These are phyloP conservation scores for Mycena alexandri DNA, from an alignment of 768 basidiomycete species.

Conservation along the genomic window DNA sequence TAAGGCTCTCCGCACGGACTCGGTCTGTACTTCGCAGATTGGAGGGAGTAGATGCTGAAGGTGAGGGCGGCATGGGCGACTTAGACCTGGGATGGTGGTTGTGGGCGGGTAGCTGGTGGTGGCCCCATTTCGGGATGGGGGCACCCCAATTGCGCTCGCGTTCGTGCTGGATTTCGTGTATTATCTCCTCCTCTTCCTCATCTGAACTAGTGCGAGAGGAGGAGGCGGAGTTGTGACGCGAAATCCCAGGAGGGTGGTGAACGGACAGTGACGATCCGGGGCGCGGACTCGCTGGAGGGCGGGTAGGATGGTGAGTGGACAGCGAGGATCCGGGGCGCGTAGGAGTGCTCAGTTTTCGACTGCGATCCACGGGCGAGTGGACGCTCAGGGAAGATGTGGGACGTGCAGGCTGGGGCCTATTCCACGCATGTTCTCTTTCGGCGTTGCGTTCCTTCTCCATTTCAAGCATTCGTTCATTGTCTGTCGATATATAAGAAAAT, in stretches of 20 bases:
- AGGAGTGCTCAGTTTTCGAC: slow-evolving; percentile 38
- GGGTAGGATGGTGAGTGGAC: slow-evolving; percentile 41
- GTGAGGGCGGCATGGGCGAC: slow-evolving; percentile 37
- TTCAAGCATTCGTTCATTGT: slow-evolving; percentile 58
- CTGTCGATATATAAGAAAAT: slow-evolving; percentile 45
- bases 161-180: slow-evolving; percentile 57
- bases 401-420: slow-evolving; percentile 58
- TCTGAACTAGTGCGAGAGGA: slow-evolving; percentile 57
- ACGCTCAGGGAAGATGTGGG: slow-evolving; percentile 49
- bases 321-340: not conserved
- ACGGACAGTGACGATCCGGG: slow-evolving; percentile 6
- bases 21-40: slow-evolving; percentile 32
- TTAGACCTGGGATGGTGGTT: slow-evolving; percentile 33
- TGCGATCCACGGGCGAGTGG: slow-evolving; percentile 50
- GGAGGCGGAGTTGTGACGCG: slow-evolving; percentile 50
- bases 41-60: slow-evolving; percentile 34
- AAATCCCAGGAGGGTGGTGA: slow-evolving; percentile 20
- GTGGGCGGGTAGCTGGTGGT: slow-evolving; percentile 32
- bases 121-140: slow-evolving; percentile 69
- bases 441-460: slow-evolving; percentile 57
- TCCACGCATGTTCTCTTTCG: slow-evolving; percentile 70
- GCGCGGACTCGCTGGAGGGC: not conserved
- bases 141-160: slow-evolving; percentile 81
- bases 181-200: slow-evolving; percentile 48
- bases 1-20: slow-evolving; percentile 41